phyloP scores from a whole-genome alignment of 2,329 filamentous ascomycete species.

The Geosmithia morbida region DNA sequence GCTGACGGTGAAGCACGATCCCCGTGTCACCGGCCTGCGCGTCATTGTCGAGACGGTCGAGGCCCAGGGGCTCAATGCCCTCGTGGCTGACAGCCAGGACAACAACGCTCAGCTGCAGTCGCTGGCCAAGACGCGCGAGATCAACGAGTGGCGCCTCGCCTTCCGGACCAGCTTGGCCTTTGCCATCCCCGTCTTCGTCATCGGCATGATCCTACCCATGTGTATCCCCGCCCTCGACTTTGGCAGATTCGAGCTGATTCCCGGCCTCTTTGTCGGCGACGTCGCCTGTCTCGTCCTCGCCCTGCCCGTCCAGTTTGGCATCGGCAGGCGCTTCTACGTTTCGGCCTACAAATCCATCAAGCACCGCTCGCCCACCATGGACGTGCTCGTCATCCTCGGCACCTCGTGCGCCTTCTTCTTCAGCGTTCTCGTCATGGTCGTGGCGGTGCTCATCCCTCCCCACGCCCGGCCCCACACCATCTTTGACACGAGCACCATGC shows the following conservation, averaged over 20 bases:
- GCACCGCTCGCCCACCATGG: slow-evolving; percentile 91
- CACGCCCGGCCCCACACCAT: slow-evolving; percentile 75
- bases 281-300: slow-evolving; percentile 72
- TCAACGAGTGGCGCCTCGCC: slow-evolving; percentile 78
- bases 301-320: slow-evolving; percentile 89
- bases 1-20: slow-evolving; percentile 58
- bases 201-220: slow-evolving; percentile 94
- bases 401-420: slow-evolving; percentile 96
- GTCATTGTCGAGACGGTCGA: slow-evolving; percentile 74
- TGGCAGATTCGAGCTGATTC: slow-evolving; percentile 49
- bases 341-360: slow-evolving; percentile 89
- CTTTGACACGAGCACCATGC: slow-evolving; percentile 65
- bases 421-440: slow-evolving; percentile 72
- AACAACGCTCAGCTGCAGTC: slow-evolving; percentile 96
- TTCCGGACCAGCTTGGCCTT: slow-evolving; percentile 69
- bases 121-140: slow-evolving; percentile 89
- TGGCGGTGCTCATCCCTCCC: slow-evolving; percentile 61
- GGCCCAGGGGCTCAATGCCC: slow-evolving; percentile 69
- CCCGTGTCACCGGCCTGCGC: slow-evolving; percentile 61
- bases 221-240: slow-evolving; percentile 61
- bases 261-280: slow-evolving; percentile 79
- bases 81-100: slow-evolving; percentile 83
- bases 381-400: slow-evolving; percentile 85
- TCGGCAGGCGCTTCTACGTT: slow-evolving; percentile 85
- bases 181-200: slow-evolving; percentile 78